Evolutionary conservation across 306 rosid genomes (phyloP), one percentile per base, ranked within the genome.

Genomic region (Vigna radiata): DNA sequence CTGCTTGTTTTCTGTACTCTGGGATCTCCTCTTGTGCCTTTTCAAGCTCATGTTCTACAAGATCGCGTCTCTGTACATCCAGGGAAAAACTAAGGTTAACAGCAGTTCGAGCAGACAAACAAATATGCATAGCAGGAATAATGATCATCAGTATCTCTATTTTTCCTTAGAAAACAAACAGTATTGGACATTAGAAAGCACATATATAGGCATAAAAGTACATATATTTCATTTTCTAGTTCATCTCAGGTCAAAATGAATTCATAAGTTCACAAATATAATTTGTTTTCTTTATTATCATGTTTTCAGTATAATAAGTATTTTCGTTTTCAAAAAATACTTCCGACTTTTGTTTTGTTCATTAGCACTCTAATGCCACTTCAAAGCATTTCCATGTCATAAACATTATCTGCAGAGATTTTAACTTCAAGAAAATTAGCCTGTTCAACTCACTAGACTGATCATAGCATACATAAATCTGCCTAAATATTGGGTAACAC

Each of bases 1-100:
- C 94, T 18, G 98, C 82, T 75, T 47, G 88, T 81, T 82, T 90
- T 88, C 76, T 88, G 80, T 83, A 89, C 70, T 84, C 91, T 2
- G 99, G 97, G 66, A 93, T 90, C 88, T 87, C 98, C 77, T 73
- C 91, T 47, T 87, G 83, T 71, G 82, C 89, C 81, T 87, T 88
- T 75, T 85, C 91, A 68, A 96, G 98, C 80, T 96, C 99, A 86
- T 90, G 91, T 50, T 96, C 99, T 29, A 96, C 93, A 68, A 85
- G 72, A 83, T 64, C 88, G 29, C 93, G 93, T 79, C 94, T 93
- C 99, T 96, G 93, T 52, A 61, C 31, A 80, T 78, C n/a, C 80
- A 81, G 68, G 49, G 56, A 53, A 80, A 49, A 48, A 64, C 63
- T 68, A 10, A 50, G 29, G 43, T 79, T 79, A 75, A 55, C 41